Conservation (phyloP, 2,329 filamentous ascomycete genomes). For the Pyrenophora seminiperda region DNA sequence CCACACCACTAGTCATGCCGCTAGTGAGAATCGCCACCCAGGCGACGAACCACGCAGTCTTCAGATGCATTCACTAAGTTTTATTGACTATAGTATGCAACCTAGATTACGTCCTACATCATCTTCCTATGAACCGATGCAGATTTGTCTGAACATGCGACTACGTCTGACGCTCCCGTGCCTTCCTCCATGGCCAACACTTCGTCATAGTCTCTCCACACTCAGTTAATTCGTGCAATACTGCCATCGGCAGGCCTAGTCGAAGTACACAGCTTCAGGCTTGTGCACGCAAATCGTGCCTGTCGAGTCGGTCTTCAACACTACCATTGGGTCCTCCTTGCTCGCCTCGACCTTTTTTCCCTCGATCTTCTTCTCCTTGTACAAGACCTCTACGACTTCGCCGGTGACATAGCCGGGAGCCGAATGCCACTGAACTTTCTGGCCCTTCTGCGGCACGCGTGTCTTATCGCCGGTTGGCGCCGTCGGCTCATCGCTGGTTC, state of each 20-base stretch:
- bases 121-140: neutral
- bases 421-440: slow-evolving; percentile 51
- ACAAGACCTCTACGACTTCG: slow-evolving; percentile 51
- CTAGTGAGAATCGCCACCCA: slow-evolving; percentile 15
- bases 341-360: slow-evolving; percentile 51
- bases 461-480: slow-evolving; percentile 40
- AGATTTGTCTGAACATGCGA: neutral
- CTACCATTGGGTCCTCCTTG: slow-evolving; percentile 51
- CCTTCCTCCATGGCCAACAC: neutral
- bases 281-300: slow-evolving; percentile 53
- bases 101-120: slow-evolving; percentile 3
- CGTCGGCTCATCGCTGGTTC: slow-evolving; percentile 26
- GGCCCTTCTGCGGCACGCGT: slow-evolving; percentile 51
- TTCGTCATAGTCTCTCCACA: neutral
- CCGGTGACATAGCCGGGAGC: slow-evolving; percentile 50
- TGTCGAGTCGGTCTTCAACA: slow-evolving; percentile 47
- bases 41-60: neutral
- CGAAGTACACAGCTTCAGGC: slow-evolving; percentile 52
- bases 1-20: slow-evolving; percentile 9
- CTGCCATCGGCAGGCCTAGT: slow-evolving; percentile 25
- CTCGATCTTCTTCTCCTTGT: slow-evolving; percentile 49
- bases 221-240: neutral
- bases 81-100: slow-evolving; percentile 10
- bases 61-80: neutral
- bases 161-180: neutral